Conservation (phyloP, 1,139 yeast species). For the Pneumocystis murina region DNA sequence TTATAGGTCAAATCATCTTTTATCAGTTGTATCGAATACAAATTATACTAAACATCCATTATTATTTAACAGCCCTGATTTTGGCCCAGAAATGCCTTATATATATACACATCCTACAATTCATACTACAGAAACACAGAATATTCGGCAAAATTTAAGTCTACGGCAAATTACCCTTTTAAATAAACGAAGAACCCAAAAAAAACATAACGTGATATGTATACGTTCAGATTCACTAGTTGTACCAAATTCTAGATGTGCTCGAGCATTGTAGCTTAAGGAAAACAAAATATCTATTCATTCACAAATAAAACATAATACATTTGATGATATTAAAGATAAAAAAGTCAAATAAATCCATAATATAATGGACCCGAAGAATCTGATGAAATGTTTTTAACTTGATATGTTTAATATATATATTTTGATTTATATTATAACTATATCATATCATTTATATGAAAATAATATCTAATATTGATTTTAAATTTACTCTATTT, state of each 20-base stretch:
- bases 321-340: not conserved
- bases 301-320: not conserved
- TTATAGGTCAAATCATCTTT: constrained; percentile 31
- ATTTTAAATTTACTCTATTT: not conserved
- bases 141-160: not conserved
- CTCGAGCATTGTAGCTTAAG: not conserved
- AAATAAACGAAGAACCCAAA: not conserved
- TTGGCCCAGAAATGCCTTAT: not conserved
- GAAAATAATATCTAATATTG: not conserved
- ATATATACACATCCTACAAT: not conserved
- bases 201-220: not conserved
- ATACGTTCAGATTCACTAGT: not conserved
- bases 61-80: not conserved
- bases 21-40: not conserved
- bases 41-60: not conserved
- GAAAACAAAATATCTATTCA: not conserved
- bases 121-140: not conserved
- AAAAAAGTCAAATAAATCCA: not conserved
- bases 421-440: not conserved
- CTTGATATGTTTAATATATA: not conserved
- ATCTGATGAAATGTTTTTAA: not conserved
- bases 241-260: not conserved
- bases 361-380: not conserved
- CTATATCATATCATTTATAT: not conserved
- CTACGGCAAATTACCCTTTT: not conserved